Conservation (phyloP, 805 yeast genomes). For the Lipomyces mesembrius region DNA sequence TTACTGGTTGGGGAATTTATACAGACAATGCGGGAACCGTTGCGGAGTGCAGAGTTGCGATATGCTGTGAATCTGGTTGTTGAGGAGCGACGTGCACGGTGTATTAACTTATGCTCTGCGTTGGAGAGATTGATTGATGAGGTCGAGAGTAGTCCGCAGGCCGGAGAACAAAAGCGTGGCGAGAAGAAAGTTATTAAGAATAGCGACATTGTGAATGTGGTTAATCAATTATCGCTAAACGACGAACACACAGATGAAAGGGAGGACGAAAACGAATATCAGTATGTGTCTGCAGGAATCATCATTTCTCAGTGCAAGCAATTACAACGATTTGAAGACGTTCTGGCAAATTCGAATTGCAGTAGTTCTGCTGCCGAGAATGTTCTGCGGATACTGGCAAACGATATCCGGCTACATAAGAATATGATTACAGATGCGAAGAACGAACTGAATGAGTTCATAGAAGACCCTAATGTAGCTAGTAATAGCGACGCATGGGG, state of each 20-base stretch:
- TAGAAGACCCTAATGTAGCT: conserved; percentile 19
- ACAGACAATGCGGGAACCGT: neutral
- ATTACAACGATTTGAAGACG: conserved; percentile 20
- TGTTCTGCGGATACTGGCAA: conserved; percentile 4
- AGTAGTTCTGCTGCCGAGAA: neutral
- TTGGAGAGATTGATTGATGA: conserved; percentile 24
- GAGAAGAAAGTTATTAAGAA: neutral
- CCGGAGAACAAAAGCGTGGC: neutral
- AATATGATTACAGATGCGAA: conserved; percentile 20
- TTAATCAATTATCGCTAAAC: conserved; percentile 8
- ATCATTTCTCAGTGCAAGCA: conserved; percentile 17
- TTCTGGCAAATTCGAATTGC: conserved; percentile 1
- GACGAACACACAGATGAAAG: neutral
- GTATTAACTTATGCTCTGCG: conserved; percentile 18
- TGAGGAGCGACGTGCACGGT: conserved; percentile 14
- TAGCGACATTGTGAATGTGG: neutral
- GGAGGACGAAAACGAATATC: conserved; percentile 4
- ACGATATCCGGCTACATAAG: neutral
- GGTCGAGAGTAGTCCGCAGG: conserved; percentile 10
- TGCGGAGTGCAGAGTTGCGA: conserved; percentile 8
- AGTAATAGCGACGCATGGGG: conserved; percentile 15
- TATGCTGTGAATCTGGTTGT: conserved; percentile 11
- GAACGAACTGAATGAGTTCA: conserved; percentile 24
- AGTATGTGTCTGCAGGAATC: conserved; percentile 30
- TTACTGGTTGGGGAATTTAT: conserved; percentile 15